A percentile compares a stretch with the other conserved stretches of the same genome.
These are phyloP conservation scores for Pythium scleroteichum DNA, from an alignment of 352 stramenopile genomes.

Conservation along the genomic window DNA sequence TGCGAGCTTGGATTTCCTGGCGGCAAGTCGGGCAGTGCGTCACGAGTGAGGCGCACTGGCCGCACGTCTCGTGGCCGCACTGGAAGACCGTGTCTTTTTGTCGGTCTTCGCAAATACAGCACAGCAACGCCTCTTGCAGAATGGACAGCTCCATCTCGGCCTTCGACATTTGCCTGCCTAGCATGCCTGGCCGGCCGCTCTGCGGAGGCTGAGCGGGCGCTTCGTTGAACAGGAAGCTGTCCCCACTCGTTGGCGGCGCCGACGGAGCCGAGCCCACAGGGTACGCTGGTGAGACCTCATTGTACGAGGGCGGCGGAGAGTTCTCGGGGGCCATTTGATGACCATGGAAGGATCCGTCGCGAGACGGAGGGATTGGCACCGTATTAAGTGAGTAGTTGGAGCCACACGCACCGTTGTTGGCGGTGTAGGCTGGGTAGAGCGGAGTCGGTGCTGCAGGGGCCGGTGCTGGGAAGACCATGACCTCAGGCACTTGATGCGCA, in stretches of 20 bases:
- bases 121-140: slow-evolving; percentile 69
- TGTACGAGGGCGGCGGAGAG: slow-evolving; percentile 1
- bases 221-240: slow-evolving; percentile 1
- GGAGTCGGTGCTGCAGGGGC: slow-evolving; percentile 1
- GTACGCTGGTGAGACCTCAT: slow-evolving; percentile 4
- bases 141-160: slow-evolving; percentile 60
- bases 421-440: slow-evolving; percentile 7
- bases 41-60: slow-evolving; percentile 49
- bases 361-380: neutral
- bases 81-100: slow-evolving; percentile 84
- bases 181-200: slow-evolving; percentile 4
- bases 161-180: slow-evolving; percentile 32
- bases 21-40: slow-evolving; percentile 73
- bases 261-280: slow-evolving; percentile 21
- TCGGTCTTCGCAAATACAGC: slow-evolving; percentile 74
- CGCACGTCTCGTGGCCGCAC: slow-evolving; percentile 82
- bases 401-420: slow-evolving; percentile 14
- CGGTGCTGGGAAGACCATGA: slow-evolving; percentile 58
- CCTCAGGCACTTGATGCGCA: slow-evolving; percentile 50
- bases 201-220: neutral
- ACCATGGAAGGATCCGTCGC: slow-evolving; percentile 8
- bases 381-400: slow-evolving; percentile 29
- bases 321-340: neutral
- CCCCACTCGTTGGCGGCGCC: slow-evolving; percentile 2
- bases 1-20: slow-evolving; percentile 71